Evolutionary conservation across 495 filamentous ascomycete species (phyloP).

Genomic region (Penicillium taxi): DNA sequence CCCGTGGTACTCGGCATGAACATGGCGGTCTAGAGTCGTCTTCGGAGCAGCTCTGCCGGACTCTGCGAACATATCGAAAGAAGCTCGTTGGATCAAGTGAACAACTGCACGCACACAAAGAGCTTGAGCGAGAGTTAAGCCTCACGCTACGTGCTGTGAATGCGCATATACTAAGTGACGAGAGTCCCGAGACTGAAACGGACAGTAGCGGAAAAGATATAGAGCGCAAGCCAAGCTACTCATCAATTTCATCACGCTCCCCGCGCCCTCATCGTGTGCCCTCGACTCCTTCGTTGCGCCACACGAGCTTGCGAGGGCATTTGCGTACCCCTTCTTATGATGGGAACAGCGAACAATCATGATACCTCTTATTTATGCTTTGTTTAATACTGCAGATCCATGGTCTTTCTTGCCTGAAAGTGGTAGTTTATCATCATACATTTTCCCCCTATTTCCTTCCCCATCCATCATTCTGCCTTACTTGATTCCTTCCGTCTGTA

Average conservation of each 20-base stretch:
- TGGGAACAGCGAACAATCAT: conserved; percentile 20
- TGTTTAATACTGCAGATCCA: too few species aligned
- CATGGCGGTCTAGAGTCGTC: conserved; percentile 63
- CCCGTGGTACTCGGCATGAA: conserved; percentile 44
- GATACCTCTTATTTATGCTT: too few species aligned
- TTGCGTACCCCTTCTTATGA: conserved; percentile 28
- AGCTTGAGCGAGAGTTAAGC: conserved; percentile 72
- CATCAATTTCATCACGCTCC: conserved; percentile 15
- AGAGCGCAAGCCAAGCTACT: conserved; percentile 19
- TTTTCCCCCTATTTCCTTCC: too few species aligned
- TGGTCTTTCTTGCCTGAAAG: too few species aligned
- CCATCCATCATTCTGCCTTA: too few species aligned
- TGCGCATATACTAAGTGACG: conserved; percentile 33
- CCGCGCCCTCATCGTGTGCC: conserved; percentile 26
- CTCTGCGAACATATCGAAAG: conserved; percentile 74
- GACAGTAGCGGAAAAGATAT: conserved; percentile 42
- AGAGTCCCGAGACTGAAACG: conserved; percentile 31
- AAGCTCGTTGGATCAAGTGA: conserved; percentile 61
- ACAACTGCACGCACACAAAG: conserved; percentile 55
- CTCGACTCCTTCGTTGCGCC: conserved; percentile 30
- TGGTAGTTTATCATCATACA: too few species aligned
- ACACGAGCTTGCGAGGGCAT: conserved; percentile 17
- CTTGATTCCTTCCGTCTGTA: too few species aligned
- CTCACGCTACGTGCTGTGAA: conserved; percentile 65
- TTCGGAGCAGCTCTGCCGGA: conserved; percentile 72